Evolutionary conservation across 2,329 filamentous ascomycete species (phyloP).

Genomic region (Sporothrix pallida): DNA sequence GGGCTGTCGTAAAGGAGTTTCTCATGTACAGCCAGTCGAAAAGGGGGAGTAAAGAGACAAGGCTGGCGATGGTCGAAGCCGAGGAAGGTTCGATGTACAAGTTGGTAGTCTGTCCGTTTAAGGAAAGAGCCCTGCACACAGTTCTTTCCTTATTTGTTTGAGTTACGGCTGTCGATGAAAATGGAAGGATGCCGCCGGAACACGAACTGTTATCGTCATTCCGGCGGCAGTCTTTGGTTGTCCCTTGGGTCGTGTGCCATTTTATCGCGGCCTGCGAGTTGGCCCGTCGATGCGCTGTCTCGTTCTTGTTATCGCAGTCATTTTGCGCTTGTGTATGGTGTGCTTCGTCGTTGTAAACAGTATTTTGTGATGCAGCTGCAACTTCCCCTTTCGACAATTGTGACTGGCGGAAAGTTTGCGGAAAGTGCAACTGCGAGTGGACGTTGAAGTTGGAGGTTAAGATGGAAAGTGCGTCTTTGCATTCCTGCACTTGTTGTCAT

Average conservation of each 20-base stretch:
- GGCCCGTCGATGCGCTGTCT: background rate
- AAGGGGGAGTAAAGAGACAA: too few species aligned
- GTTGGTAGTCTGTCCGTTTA: background rate
- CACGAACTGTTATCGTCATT: background rate
- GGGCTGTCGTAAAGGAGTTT: background rate
- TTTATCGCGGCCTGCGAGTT: background rate
- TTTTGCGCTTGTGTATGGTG: background rate
- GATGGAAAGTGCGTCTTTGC: too few species aligned
- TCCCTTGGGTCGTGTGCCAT: background rate
- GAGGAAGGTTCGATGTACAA: background rate
- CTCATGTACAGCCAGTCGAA: background rate
- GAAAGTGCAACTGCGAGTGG: background rate
- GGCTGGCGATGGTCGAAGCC: conserved; percentile 1
- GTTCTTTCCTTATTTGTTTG: background rate
- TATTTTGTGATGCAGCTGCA: background rate
- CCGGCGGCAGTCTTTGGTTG: background rate
- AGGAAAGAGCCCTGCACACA: background rate
- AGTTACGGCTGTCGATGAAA: background rate
- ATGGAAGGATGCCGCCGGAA: background rate
- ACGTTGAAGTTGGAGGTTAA: background rate
- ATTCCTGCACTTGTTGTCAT: too few species aligned
- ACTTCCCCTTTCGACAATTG: background rate
- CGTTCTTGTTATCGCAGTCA: background rate
- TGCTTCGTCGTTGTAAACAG: background rate
- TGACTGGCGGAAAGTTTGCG: conserved; percentile 5